Base-by-base conservation (phyloP, 2,329 filamentous ascomycete genomes). In the Thermothelomyces thermophilus region DNA sequence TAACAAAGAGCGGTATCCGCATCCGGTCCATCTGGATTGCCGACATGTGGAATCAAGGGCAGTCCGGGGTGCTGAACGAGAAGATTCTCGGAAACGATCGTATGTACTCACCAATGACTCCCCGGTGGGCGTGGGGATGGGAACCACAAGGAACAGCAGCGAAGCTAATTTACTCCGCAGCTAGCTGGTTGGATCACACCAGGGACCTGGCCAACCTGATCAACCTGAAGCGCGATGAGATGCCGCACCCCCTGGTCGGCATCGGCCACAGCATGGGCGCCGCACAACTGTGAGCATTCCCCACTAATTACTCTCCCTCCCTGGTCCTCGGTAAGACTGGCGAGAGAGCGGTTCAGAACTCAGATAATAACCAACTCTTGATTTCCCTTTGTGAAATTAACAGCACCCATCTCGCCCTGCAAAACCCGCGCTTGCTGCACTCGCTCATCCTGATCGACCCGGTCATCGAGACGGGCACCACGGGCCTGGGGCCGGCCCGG, bases 181-280 rank as follows among this genome's bases (percentile, higher is more conserved):
- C 90, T 31, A 82, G 80, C 59, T 97, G 90, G 90, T 76, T 83
- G 56, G 91, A 97, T 68, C 83, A 93, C 65, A 72, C 87, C 40
- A 82, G 90, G 41, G 91, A 97, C 66, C 79, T 95, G 3, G 76
- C 93, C 16, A 82, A 91, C 63, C 79, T 96, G 68, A 77, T 93
- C 70, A 96, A 95, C 68, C 75, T 80, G 47, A 91, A 95, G 69
- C 86, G 88, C 36, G 71, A 75, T 13, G 73, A 86, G 54, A 90
- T 93, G 77, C 85, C 87, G 11, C 84, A 86, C 1, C 91, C 91
- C 1, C 73, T 96, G 17, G 69, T 96, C 55, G 90, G 87, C 50
- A 68, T 97, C 24, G 91, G 89, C 14, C 91, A 97, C 69, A 95
- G 88, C 59, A 90, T 95, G 73, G 91, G 91, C 58, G 90, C 22